These are phyloP conservation scores for Malassezia dermatis DNA, from an alignment of 1,284 basidiomycete genomes.

Conservation along the genomic window DNA sequence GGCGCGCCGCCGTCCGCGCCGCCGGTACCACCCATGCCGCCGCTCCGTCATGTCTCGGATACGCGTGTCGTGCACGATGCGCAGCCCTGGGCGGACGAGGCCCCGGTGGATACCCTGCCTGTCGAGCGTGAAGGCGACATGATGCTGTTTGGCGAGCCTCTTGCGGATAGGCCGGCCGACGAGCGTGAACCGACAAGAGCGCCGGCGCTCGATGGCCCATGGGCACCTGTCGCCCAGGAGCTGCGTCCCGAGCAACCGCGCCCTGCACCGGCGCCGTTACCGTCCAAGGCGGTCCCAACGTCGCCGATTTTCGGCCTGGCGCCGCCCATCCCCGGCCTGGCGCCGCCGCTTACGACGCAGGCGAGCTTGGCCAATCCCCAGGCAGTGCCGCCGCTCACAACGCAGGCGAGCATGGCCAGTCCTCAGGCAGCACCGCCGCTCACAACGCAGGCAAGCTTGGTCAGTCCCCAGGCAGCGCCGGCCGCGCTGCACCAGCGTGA, in stretches of 20 bases:
- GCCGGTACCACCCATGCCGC: conserved; percentile 5
- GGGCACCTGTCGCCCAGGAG: too few relatives aligned
- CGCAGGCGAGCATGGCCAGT: neutral
- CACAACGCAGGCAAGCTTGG: neutral
- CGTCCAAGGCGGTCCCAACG: neutral
- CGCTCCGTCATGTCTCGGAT: neutral
- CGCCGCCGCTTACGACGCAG: neutral
- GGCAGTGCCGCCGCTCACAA: neutral
- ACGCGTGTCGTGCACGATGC: neutral
- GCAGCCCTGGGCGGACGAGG: neutral
- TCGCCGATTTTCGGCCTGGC: neutral
- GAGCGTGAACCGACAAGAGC: neutral
- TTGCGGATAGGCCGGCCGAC: neutral
- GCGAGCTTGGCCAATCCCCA: neutral
- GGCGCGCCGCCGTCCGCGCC: neutral
- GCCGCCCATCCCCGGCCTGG: too few relatives aligned
- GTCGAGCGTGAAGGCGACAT: neutral
- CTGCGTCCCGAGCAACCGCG: neutral
- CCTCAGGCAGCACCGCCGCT: neutral
- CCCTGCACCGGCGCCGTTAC: too few relatives aligned
- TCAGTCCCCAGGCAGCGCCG: neutral
- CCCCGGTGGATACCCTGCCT: neutral
- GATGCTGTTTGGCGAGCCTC: too few relatives aligned
- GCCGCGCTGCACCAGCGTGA: neutral
- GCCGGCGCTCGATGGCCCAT: too few relatives aligned